Base-by-base conservation (phyloP, 306 rosid species). In the Quercus gilva region DNA sequence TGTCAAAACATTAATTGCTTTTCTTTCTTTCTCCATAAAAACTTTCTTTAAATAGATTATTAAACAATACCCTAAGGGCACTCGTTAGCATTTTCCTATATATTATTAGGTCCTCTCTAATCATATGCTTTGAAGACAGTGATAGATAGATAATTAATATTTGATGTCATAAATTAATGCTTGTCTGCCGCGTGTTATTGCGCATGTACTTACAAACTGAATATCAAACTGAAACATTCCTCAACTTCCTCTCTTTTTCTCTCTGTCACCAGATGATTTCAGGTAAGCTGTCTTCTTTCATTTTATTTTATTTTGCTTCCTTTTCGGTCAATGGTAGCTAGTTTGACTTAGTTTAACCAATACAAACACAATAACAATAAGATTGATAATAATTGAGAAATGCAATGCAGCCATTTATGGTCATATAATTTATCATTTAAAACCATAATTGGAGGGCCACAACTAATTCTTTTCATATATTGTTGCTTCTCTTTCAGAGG, bases 151-250 rank as follows among this genome's bases (percentile, higher is more conserved):
- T 12, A 25, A 78, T 69, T 78, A 58, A 15, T 45, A 8, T 51
- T 56, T 51, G 31, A 67, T 61, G 35, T n/a, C 2, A 73, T 60
- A 52, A 78, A 77, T 37, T 74, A 74, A 57, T 58, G 21, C 77
- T 51, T 37, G 82, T 26, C 74, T 80, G 49, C 76, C 82, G 65
- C 74, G 76, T 76, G 84, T 84, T 72, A 67, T 65, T 49, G 81
- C 76, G 84, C 74, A 67, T 80, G 84, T 76, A 45, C 41, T 43
- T 76, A 15, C 53, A 49, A 71, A 76, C 53, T 71, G 19, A 17
- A 57, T 7, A 31, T 57, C 45, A 41, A 67, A 79, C 76, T 23
- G 21, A 71, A 76, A 45, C 78, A 41, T 20, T 6, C 31, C 26
- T 31, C 15, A 67, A 4, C n/a, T 25, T 28, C 18, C 61, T 26